Evolutionary conservation across 139 green algal genomes (phyloP), one percentile per base, ranked within the genome.

Genomic region (Chlorella sp.): DNA sequence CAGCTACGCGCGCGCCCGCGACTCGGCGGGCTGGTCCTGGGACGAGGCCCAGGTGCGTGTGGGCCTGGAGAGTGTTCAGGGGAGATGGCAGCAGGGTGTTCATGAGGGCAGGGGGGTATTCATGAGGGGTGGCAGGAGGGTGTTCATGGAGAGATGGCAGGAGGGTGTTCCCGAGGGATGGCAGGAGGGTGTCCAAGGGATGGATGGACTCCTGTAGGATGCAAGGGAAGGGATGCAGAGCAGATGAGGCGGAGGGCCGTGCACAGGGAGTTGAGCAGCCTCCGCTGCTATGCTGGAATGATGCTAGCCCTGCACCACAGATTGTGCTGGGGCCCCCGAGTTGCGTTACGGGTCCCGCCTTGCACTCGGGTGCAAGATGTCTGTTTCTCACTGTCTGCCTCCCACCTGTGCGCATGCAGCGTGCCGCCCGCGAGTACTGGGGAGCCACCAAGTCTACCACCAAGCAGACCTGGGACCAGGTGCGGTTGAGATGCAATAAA

Each of bases 11-110:
- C 24, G 4, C 17, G 85, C 85, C 0, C 46, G 72, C 32, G 79
- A 85, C 69, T 81, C 56, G 6, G 82, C 82, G 2, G 82, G 82
- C 40, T 81, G 51, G 56, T 83, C 51, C 82, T 89, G 77, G 77
- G 85, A 83, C 34, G 85, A 89, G 22, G 68, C 70, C 1, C 54
- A 78, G 72, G 72, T 54, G 43, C 16, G 64, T 14, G 13, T 26
- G 24, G 60, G 60, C 1, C 30, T 20, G 30, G 9, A 24, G 56
- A 3, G 56, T 65, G 56, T 20, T 20, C 30, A n/a, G 56, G 56
- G 56, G 56, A 65, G 9, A 24, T 4, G 3, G 56, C 22, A 16
- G 56, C 7, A 24, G 6, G 56, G n/a, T 44, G 65, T 7, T 11
- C 24, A 22, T 34, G 65, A 73, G 64, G 30, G 28, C 64, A 70